Evolutionary conservation across 768 basidiomycete genomes (phyloP), one percentile per base, ranked within the genome.

Genomic region (Russula compacta): DNA sequence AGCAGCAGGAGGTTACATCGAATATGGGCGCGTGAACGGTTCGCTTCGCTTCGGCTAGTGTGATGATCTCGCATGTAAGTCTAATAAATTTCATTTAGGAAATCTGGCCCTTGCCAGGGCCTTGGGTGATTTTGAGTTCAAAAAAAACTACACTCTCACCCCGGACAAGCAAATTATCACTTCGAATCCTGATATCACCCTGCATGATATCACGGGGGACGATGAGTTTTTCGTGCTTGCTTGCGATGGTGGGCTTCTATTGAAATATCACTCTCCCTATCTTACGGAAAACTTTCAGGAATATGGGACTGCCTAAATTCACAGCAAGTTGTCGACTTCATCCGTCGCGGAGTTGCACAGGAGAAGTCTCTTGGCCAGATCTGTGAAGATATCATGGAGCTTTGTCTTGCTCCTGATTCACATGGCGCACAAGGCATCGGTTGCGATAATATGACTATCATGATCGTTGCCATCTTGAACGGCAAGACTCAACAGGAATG

Each of bases 381-480:
- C 61, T 84, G 87, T 68, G 92, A 95, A 73, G 80, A 84, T 69
- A 85, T 98, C 66, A 95, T 95, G 73, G 88, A 92, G 61, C 86
- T 89, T 67, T 98, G 97, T 69, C 80, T 98, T 50, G 95, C 97
- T 24, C 95, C 95, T 1, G 93, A 97, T 71, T 90, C 91, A 1
- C 86, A 87, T 24, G 89, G 89, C 39, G 91, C 90, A 51, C 84
- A 84, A 47, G 97, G 97, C 12, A 91, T 98, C 64, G 97, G 97
- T 19, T 98, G 95, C 72, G 97, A 99, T 76, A 98, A 99, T 77
- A 99, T 99, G 97, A 99, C 97, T 0, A 77, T 97, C 52, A 80
- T 98, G 67, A 83, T 99, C 55, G 81, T 98, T 59, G 97, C 92
- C 7, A 73, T 99, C 48, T 80, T 95, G 36, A 81, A 89, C 64